A percentile compares a stretch with the other conserved stretches of the same genome.
Conservation (phyloP, 306 rosid genomes). For the Lagenaria siceraria region DNA sequence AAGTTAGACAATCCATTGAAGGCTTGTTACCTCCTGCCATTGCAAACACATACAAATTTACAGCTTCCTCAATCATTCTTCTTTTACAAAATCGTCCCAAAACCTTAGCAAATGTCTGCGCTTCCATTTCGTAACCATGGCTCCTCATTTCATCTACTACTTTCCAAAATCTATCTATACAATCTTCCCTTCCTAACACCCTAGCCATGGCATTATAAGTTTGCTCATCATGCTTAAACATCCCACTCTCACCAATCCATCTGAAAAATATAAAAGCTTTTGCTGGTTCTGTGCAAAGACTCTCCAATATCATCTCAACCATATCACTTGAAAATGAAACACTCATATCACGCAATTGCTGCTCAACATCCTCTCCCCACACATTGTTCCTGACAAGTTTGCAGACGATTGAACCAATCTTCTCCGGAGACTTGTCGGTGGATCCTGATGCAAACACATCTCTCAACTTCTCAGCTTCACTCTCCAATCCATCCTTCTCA, state of each 20-base stretch:
- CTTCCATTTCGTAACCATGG: constrained; percentile 42
- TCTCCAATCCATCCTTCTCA: constrained; percentile 30
- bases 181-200: constrained; percentile 65
- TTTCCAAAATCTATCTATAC: constrained; percentile 68
- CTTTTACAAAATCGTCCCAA: constrained; percentile 51
- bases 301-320: constrained; percentile 40
- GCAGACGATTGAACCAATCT: constrained; percentile 25
- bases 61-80: constrained; percentile 56
- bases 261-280: constrained; percentile 62
- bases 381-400: constrained; percentile 43
- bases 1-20: constrained; percentile 26
- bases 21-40: constrained; percentile 59
- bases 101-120: constrained; percentile 44
- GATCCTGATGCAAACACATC: constrained; percentile 41
- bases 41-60: constrained; percentile 65
- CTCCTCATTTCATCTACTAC: constrained; percentile 53
- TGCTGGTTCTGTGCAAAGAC: constrained; percentile 35
- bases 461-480: constrained; percentile 40
- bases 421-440: constrained; percentile 19
- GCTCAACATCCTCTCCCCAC: constrained; percentile 64
- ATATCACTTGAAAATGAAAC: constrained; percentile 25
- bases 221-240: constrained; percentile 47
- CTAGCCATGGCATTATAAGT: constrained; percentile 57
- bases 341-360: constrained; percentile 28
- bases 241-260: constrained; percentile 67